Evolutionary conservation across 345 rosid species (phyloP).

Genomic region (Firmiana major): DNA sequence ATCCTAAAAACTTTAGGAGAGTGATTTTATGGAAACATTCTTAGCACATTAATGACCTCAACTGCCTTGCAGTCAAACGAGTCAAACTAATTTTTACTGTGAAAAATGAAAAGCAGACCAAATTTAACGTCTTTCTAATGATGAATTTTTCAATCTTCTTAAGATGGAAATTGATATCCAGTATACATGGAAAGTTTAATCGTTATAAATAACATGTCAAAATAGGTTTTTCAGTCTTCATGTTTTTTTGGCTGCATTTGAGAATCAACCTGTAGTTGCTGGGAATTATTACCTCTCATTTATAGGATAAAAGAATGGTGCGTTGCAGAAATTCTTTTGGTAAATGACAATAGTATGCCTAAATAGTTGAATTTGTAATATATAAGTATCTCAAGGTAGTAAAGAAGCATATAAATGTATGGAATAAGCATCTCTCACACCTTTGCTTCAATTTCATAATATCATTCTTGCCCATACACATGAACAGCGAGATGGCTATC

Average conservation of each 20-base stretch:
- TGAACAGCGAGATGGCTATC: slow-evolving; percentile 26
- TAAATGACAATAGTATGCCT: not conserved
- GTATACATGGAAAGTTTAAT: not conserved
- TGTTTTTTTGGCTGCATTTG: not conserved
- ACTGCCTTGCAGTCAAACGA: too few species aligned
- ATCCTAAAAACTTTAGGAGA: too few species aligned
- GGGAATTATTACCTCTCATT: too few species aligned
- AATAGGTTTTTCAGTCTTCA: not conserved
- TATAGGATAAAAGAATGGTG: too few species aligned
- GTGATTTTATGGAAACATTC: too few species aligned
- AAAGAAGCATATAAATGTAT: not conserved
- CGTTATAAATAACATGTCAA: not conserved
- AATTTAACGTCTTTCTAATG: too few species aligned
- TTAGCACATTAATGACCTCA: too few species aligned
- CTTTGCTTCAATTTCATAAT: not conserved
- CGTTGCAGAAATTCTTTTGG: not conserved
- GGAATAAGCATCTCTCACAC: not conserved
- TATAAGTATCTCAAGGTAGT: not conserved
- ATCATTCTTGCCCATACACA: not conserved
- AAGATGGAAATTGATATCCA: not conserved
- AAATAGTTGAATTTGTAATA: not conserved
- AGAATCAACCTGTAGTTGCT: not conserved
- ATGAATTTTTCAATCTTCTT: not conserved
- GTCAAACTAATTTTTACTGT: too few species aligned
- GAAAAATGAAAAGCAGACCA: too few species aligned